These are phyloP conservation scores for Fusarium cicatricum DNA, from an alignment of 2,329 filamentous ascomycete species.

Conservation along the genomic window DNA sequence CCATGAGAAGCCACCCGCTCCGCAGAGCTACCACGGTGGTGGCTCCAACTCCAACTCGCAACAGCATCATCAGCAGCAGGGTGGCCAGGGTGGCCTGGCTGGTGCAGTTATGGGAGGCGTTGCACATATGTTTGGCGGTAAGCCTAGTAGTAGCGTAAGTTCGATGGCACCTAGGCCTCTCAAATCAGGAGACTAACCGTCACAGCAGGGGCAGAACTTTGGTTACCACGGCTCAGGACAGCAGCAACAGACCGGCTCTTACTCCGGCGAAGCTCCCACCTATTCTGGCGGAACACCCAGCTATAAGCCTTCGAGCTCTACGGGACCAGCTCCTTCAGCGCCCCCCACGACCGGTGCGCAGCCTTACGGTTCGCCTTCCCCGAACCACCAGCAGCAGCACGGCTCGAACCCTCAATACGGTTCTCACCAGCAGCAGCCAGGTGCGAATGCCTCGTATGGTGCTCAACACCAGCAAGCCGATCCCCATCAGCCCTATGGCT, in stretches of 20 bases:
- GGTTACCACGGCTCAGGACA: constrained; percentile 68
- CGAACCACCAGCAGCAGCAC: constrained; percentile 39
- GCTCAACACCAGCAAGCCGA: no score
- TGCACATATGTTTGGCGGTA: constrained; percentile 61
- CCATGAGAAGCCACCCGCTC: constrained; percentile 55
- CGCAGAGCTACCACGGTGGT: constrained; percentile 59
- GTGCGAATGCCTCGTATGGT: background rate
- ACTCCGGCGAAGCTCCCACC: no score
- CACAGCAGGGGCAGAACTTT: constrained; percentile 61
- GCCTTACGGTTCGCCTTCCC: constrained; percentile 39
- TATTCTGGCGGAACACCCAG: constrained; percentile 70
- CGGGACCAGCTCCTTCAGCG: constrained; percentile 40
- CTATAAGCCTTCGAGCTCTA: constrained; percentile 48
- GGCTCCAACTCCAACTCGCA: constrained; percentile 51
- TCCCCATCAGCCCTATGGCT: no score
- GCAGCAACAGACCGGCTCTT: constrained; percentile 43
- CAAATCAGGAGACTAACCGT: constrained; percentile 19
- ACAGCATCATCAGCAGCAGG: constrained; percentile 43
- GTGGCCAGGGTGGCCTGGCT: constrained; percentile 60
- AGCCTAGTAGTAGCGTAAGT: constrained; percentile 50
- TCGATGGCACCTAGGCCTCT: background rate
- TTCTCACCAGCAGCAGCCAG: constrained; percentile 22
- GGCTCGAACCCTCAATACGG: constrained; percentile 20
- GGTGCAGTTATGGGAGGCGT: constrained; percentile 64
- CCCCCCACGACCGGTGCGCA: constrained; percentile 40